Evolutionary conservation across 352 stramenopile genomes (phyloP).

Genomic region (Phytophthora idaei): DNA sequence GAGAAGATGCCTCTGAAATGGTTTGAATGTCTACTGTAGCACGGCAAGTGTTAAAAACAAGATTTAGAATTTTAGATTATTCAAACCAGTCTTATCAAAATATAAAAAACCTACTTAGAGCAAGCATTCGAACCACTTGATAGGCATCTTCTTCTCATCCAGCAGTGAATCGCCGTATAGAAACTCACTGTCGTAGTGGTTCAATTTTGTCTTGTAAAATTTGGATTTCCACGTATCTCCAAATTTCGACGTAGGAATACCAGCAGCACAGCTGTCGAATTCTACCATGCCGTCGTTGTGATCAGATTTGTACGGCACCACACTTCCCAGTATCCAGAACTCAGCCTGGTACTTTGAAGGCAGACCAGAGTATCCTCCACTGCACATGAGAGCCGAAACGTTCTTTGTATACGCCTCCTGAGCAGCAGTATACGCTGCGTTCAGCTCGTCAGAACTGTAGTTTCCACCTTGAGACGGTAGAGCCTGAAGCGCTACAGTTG

Average conservation of each 20-base stretch:
- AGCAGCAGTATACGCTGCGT: slow-evolving; percentile 30
- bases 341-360: slow-evolving; percentile 30
- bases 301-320: slow-evolving; percentile 36
- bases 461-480: slow-evolving; percentile 33
- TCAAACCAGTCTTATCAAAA: neutral
- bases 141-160: slow-evolving; percentile 46
- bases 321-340: slow-evolving; percentile 18
- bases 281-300: slow-evolving; percentile 49
- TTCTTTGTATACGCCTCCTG: slow-evolving; percentile 31
- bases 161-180: slow-evolving; percentile 45
- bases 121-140: slow-evolving; percentile 61
- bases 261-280: slow-evolving; percentile 46
- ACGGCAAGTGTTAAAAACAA: neutral
- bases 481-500: slow-evolving; percentile 24
- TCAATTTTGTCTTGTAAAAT: slow-evolving; percentile 61
- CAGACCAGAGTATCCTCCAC: slow-evolving; percentile 35
- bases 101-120: slow-evolving; percentile 29
- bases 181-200: slow-evolving; percentile 57
- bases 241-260: slow-evolving; percentile 36
- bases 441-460: slow-evolving; percentile 20
- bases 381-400: slow-evolving; percentile 44
- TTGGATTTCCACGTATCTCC: slow-evolving; percentile 33
- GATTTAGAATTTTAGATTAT: neutral
- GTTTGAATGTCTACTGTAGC: slow-evolving; percentile 43
- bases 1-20: slow-evolving; percentile 46